A percentile compares a stretch with the other conserved stretches of the same genome.
Conservation (phyloP, 768 basidiomycete species). For the Russula earlei region DNA sequence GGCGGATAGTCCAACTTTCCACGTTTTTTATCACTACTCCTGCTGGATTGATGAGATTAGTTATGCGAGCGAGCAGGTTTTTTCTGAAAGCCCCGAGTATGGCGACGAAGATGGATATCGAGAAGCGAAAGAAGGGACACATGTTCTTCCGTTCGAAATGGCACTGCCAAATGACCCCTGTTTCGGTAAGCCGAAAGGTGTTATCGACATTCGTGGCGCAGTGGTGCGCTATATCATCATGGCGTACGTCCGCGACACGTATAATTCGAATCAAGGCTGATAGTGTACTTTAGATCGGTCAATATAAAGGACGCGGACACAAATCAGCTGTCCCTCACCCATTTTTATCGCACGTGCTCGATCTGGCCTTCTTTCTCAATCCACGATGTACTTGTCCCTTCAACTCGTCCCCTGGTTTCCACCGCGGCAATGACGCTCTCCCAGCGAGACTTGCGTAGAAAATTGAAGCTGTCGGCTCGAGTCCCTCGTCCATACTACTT, state of each 20-base stretch:
- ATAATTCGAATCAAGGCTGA: not conserved
- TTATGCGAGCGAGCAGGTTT: conserved; percentile 25
- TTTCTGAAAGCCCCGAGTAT: conserved; percentile 33
- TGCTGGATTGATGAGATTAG: conserved; percentile 41
- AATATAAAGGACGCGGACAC: conserved; percentile 61
- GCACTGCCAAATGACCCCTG: conserved; percentile 46
- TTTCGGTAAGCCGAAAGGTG: conserved; percentile 50
- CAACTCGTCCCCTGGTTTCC: conserved; percentile 48
- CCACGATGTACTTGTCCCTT: conserved; percentile 47
- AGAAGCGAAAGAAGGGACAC: conserved; percentile 53
- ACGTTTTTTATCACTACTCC: conserved; percentile 77
- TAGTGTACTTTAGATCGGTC: conserved; percentile 41
- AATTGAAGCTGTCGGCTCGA: conserved; percentile 54
- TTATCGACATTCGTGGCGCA: conserved; percentile 45
- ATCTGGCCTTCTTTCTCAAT: conserved; percentile 72
- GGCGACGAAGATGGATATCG: conserved; percentile 55
- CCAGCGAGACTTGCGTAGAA: conserved; percentile 40
- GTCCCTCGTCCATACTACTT: conserved; percentile 72
- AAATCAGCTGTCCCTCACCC: conserved; percentile 63
- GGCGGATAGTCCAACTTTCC: conserved; percentile 44
- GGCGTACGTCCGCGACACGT: conserved; percentile 39
- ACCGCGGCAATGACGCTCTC: conserved; percentile 46
- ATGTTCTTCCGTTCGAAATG: conserved; percentile 66
- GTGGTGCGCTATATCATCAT: conserved; percentile 73
- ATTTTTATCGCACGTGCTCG: conserved; percentile 79